Evolutionary conservation across 257 asterid genomes (phyloP), one percentile per base, ranked within the genome.

Genomic region (Verbascum thapsus): DNA sequence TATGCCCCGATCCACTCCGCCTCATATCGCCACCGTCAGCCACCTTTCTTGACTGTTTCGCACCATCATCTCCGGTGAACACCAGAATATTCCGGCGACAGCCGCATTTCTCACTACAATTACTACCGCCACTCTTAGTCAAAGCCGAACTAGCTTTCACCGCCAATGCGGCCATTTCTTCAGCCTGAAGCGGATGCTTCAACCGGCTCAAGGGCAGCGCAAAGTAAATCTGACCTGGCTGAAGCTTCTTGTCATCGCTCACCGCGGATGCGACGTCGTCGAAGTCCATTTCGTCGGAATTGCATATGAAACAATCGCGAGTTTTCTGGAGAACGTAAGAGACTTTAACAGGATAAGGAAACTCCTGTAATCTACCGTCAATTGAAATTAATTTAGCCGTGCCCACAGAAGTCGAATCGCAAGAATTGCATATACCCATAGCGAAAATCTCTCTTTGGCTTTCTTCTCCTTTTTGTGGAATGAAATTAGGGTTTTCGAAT

Each of bases 151-250:
- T 85, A 16, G 99, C 99, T 32, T 94, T 94, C 1, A 90, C 95
- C 6, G 97, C 99, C 90, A 94, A 84, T 77, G 97, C 96, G 1
- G 99, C 97, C 97, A 94, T 94, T 66, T 90, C 96, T 69, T 84
- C 96, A 32, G 95, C 87, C 76, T 75, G 81, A 2, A 94, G 79
- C 74, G 85, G 86, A 42, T 70, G 84, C 39, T 61, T 69, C 60
- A 94, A 22, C 70, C 79, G 73, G 66, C 64, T 83, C 69, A 87
- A 48, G 40, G 97, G 97, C 72, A 90, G 80, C 58, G 87, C 94
- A 58, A 94, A 94, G 66, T 94, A 94, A 12, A 87, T 71, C 82
- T 94, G 97, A 0, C 97, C 97, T 0, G 81, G 92, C 70, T 74
- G 89, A 39, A 94, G 84, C 74, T 72, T 88, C 15, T 94, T 97